Base-by-base conservation (phyloP, 129 eudicot genomes). In the Flaveria ramosissima region DNA sequence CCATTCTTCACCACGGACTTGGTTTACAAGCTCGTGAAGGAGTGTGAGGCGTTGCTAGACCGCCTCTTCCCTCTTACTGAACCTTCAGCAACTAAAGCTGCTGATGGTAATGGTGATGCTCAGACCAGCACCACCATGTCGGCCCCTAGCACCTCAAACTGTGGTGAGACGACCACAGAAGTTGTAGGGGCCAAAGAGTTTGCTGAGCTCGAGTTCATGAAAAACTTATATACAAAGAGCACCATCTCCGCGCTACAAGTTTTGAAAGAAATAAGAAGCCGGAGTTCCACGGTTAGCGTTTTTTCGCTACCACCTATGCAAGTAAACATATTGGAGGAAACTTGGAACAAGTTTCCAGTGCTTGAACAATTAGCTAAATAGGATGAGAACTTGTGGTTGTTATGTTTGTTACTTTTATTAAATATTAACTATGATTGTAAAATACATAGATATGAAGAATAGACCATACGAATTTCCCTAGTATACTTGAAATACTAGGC, bases 231-330 rank as follows among this genome's bases (percentile, higher is more conserved):
- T 71, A 83, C 92, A 89, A 90, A 83, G 80, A 83, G 90, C 80
- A 93, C 96, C 12, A 69, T 90, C 48, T 82, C 96, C 12, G 98
- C 98, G 13, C 71, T 93, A 23, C 70, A 84, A 61, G 89, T 81
- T 26, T 68, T 93, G 75, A 90, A 93, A 70, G 98, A 93, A 66
- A 90, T 93, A 30, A 78, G 98, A 43, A 88, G 96, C 42, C 73
- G 85, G 56, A 93, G 98, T 74, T 90, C 98, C 1, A 93, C 98
- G 7, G 96, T 93, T 20, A 93, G 92, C 17, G 83, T 80, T 15
- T 90, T 93, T 68, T 89, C 96, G 0, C 78, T 92, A 87, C 98
- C 96, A 24, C 98, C 98, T 4, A 71, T 92, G 75, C 96, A 92
- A 73, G 76, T 74, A 19, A 76, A 71, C 76, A 89, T 81, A 19